phyloP scores from a whole-genome alignment of 345 rosid genomes.

The Excoecaria cochinchinensis region DNA sequence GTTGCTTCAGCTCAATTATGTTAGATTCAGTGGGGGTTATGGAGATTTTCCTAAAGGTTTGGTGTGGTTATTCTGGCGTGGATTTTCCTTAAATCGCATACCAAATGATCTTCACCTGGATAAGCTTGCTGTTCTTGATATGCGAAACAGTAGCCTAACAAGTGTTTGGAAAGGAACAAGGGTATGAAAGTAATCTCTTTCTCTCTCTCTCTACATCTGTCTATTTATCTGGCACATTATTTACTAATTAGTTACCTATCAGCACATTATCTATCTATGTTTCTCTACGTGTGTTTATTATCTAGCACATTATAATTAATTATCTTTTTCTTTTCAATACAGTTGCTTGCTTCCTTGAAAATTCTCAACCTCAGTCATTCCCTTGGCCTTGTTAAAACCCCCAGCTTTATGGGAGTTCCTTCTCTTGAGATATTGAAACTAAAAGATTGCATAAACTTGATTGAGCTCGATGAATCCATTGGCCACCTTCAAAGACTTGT shows the following conservation, averaged over 20 bases:
- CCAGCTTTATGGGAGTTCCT: constrained; percentile 16
- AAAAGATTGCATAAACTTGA: constrained; percentile 18
- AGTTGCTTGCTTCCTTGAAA: constrained; percentile 20
- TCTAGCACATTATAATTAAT: background rate
- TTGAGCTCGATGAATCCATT: constrained; percentile 23
- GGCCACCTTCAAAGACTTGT: constrained; percentile 15
- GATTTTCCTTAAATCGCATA: constrained; percentile 4
- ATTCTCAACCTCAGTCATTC: constrained; percentile 27
- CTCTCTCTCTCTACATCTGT: background rate
- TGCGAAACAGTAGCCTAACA: constrained; percentile 12
- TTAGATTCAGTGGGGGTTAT: constrained; percentile 2
- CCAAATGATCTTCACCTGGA: constrained; percentile 4
- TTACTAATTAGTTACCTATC: too few relatives aligned
- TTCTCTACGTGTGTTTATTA: background rate
- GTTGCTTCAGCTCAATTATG: constrained; percentile 4
- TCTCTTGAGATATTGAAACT: constrained; percentile 19
- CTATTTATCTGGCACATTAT: too few relatives aligned
- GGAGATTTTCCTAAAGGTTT: constrained; percentile 16
- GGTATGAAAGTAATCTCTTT: background rate
- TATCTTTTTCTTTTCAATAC: background rate
- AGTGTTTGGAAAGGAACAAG: constrained; percentile 17
- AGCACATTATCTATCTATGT: too few relatives aligned
- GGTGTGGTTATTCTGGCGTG: constrained; percentile 12
- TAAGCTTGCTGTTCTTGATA: constrained; percentile 15
- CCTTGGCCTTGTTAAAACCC: constrained; percentile 1